These are phyloP conservation scores for Rhododendron henanense DNA, from an alignment of 148 eudicot species.

Conservation along the genomic window DNA sequence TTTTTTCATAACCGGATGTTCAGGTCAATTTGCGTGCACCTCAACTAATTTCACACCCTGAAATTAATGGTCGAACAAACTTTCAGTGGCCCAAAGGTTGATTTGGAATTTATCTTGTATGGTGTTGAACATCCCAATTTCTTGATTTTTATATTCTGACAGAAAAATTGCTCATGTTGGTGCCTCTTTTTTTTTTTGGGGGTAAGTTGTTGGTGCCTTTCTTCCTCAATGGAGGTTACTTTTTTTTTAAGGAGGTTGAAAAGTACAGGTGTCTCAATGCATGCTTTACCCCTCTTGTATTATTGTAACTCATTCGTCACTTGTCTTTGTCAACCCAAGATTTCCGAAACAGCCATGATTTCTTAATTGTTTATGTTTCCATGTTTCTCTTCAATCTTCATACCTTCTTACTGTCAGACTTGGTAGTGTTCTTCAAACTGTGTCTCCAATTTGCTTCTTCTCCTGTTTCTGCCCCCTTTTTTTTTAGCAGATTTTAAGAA, in stretches of 20 bases:
- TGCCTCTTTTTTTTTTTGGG: neutral
- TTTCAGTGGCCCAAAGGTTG: neutral
- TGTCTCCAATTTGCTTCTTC: neutral
- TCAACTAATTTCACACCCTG: too few relatives aligned
- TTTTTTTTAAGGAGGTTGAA: neutral
- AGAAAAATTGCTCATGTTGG: neutral
- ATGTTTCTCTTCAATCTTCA: neutral
- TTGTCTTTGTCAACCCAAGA: neutral
- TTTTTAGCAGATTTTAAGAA: neutral
- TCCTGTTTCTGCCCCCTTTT: neutral
- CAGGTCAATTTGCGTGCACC: too few relatives aligned
- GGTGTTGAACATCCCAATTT: neutral
- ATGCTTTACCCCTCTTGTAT: constrained; percentile 11
- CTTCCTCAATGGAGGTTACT: neutral
- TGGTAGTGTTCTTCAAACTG: neutral
- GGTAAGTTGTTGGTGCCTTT: neutral
- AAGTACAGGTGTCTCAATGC: constrained; percentile 13
- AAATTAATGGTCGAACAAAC: too few relatives aligned
- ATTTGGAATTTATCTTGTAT: neutral
- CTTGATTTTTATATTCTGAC: neutral
- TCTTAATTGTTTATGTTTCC: neutral
- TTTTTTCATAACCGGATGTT: too few relatives aligned
- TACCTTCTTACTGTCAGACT: neutral
- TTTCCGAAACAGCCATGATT: neutral
- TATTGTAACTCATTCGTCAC: neutral